Base-by-base conservation (phyloP, 371 early-diverging fungal species). In the Mucor velutinosus region DNA sequence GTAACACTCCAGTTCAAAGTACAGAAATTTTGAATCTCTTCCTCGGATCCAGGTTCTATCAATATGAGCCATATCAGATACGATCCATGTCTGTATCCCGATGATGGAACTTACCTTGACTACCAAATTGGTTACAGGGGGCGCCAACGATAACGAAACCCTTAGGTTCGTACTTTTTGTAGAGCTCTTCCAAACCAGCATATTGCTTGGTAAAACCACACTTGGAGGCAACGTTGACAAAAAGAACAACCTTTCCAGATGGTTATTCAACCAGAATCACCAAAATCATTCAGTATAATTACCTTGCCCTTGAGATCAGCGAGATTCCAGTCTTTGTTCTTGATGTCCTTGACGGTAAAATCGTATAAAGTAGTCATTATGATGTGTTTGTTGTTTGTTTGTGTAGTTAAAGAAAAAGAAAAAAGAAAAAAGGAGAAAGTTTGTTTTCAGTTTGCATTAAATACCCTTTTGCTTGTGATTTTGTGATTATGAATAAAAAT, bases 151-250 rank as follows among this genome's bases (percentile, higher is more conserved):
- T 75, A 29, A 81, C 83, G 32, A 92, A 78, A 19, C 93, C 95
- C 58, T 68, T 63, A 56, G 90, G 91, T 27, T 87, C 76, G 82
- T 92, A 91, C 70, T 90, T 84, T 57, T 95, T 75, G 84, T 94
- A 80, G 30, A 98, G 83, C 58, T 86, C 70, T 81, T 92, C 90
- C 30, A 99, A 86, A 27, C 89, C 92, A 35, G 73, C 68, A 83
- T 95, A 97, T 72, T 95, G 94, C 23, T 86, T 79, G n/a, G 98
- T 95, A 72, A 93, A 93, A 4, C 96, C 96, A 81, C 99, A 99
- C 72, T 95, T 87, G 65, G 93, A 92, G 21, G 99, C 99, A 39
- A 94, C 92, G 78, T 99, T 99, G 68, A 95, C 95, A 57, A 97
- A 77, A 41, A 94, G 79, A 41, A 94, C 87, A 35, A 90, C 94